Evolutionary conservation across 306 rosid species (phyloP), one percentile per base, ranked within the genome.

Genomic region (Begonia loranthoides): DNA sequence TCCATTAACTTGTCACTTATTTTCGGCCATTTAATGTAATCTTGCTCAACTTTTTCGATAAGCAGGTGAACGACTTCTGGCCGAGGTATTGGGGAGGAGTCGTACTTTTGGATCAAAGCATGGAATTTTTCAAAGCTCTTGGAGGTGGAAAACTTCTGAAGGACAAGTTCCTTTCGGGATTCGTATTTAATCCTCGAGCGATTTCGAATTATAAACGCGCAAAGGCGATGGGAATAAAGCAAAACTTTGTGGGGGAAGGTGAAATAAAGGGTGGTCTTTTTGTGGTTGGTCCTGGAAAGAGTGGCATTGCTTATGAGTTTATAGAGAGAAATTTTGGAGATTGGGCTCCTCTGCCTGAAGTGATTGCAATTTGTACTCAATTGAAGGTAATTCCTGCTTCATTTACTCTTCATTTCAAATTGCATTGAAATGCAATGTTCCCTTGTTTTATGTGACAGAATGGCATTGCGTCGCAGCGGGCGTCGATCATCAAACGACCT

Each of bases 31-130:
- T 17, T 50, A 15, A 46, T n/a, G 5, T 57, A 63, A 44, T 44
- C 59, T 61, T 34, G 45, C 58, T 77, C 57, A 66, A 15, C 13
- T 50, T 47, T 16, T 16, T 59, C 15, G 48, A 65, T 48, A 51
- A 71, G 67, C 73, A 83, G 93, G 80, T 88, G 40, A 81, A 64
- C 57, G 79, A 81, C 69, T 81, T 84, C 74, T 88, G 95, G 97
- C 97, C 95, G 41, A 55, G 93, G 65, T 88, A 81, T 38, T 88
- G 95, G 97, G 97, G 97, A 22, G 95, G 97, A n/a, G 63, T 64
- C 15, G 89, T 88, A 13, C 63, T 88, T 54, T 69, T 52, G 36
- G 95, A 81, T 63, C 64, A 61, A 1, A 53, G 74, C 10, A 61
- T 66, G 70, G 89, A 68, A 38, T 84, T 88, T 70, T 88, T 69